Evolutionary conservation across 345 rosid genomes (phyloP).

Genomic region (Chamaenerion angustifolium): DNA sequence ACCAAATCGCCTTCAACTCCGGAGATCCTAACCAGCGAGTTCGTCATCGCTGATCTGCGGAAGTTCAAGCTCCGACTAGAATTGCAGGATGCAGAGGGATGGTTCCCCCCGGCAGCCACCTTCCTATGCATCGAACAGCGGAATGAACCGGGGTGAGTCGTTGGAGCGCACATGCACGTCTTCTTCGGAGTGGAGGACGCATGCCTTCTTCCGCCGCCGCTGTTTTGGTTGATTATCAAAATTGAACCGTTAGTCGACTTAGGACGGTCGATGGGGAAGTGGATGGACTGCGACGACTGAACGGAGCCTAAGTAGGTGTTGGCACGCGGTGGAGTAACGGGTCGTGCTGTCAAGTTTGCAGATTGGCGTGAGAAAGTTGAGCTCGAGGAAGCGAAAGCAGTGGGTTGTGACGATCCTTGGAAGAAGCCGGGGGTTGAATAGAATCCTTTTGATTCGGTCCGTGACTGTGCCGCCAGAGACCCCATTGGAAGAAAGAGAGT

Average conservation of each 20-base stretch:
- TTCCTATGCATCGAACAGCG: slow-evolving; percentile 37
- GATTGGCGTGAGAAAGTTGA: slow-evolving; percentile 13
- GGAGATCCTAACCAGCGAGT: slow-evolving; percentile 45
- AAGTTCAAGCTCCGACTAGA: slow-evolving; percentile 24
- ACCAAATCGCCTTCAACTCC: slow-evolving; percentile 61
- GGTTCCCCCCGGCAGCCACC: neutral
- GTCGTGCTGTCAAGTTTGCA: slow-evolving; percentile 18
- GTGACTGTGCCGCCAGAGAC: too few species aligned
- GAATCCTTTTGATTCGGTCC: too few species aligned
- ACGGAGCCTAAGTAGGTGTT: slow-evolving; percentile 6
- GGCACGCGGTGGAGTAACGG: slow-evolving; percentile 21
- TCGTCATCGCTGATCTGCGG: slow-evolving; percentile 49
- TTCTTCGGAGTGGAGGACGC: slow-evolving; percentile 16
- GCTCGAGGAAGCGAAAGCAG: slow-evolving; percentile 25
- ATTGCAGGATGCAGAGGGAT: slow-evolving; percentile 9
- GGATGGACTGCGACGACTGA: slow-evolving; percentile 21
- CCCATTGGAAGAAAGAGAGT: too few species aligned
- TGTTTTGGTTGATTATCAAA: slow-evolving; percentile 17
- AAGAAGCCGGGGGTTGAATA: too few species aligned
- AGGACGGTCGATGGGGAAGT: slow-evolving; percentile 25
- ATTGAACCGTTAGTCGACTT: slow-evolving; percentile 21
- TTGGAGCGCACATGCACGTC: slow-evolving; percentile 43
- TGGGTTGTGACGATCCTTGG: too few species aligned
- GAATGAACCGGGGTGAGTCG: slow-evolving; percentile 41
- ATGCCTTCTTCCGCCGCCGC: slow-evolving; percentile 5